phyloP scores from a whole-genome alignment of 495 filamentous ascomycete species.

The Filosporella fistucella region DNA sequence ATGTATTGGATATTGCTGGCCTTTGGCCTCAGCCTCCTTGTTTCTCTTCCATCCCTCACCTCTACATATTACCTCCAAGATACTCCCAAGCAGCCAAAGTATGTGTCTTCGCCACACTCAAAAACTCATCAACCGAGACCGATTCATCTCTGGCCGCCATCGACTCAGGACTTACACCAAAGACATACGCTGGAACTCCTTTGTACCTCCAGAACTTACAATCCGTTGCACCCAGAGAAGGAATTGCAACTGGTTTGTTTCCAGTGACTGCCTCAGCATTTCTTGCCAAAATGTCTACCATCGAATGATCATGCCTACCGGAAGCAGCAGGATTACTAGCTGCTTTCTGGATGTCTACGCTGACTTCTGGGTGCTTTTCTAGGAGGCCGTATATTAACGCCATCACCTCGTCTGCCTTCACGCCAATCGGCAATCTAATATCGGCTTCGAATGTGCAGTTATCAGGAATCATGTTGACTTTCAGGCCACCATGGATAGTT shows the following conservation, averaged over 20 bases:
- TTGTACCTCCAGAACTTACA: conserved; percentile 15
- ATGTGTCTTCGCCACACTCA: conserved; percentile 11
- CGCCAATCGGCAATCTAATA: conserved; percentile 8
- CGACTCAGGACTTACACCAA: conserved; percentile 11
- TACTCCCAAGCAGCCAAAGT: conserved; percentile 11
- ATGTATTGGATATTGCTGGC: no score
- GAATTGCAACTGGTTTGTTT: conserved; percentile 7
- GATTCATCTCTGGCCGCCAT: conserved; percentile 9
- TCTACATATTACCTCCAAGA: conserved; percentile 13
- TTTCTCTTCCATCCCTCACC: no score
- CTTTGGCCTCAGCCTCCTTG: no score
- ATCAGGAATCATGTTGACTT: conserved; percentile 15
- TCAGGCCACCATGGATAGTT: conserved; percentile 9
- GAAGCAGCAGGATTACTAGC: conserved; percentile 13
- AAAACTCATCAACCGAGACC: conserved; percentile 9
- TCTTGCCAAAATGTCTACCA: conserved; percentile 6
- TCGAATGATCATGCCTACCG: conserved; percentile 9
- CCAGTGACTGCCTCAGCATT: conserved; percentile 1
- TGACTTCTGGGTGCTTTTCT: conserved; percentile 4
- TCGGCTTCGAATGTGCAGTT: conserved; percentile 10
- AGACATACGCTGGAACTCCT: conserved; percentile 11
- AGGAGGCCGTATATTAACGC: not conserved
- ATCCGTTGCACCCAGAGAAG: conserved; percentile 10
- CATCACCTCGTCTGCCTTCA: conserved; percentile 1
- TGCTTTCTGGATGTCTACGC: conserved; percentile 5